Conservation (phyloP, 192 early-diverging fungal genomes). For the Gigaspora rosea region DNA sequence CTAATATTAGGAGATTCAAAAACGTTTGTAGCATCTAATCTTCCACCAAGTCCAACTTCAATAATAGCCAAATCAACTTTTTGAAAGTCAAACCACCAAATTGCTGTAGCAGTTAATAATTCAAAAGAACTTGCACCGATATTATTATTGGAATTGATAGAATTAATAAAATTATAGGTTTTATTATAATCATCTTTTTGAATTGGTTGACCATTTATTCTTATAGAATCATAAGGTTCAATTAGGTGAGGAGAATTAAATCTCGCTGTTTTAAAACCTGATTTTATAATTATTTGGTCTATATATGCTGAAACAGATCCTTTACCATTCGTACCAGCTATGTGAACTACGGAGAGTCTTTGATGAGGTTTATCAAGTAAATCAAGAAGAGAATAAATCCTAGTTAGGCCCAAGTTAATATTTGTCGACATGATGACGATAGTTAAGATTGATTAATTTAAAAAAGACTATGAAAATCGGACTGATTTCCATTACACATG, state of each 20-base stretch:
- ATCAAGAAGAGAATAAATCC: too few species aligned
- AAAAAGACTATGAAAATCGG: too few species aligned
- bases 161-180: slow-evolving; percentile 65
- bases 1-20: slow-evolving; percentile 64
- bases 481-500: too few species aligned
- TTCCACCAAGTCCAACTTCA: slow-evolving; percentile 83
- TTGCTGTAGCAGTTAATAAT: slow-evolving; percentile 54
- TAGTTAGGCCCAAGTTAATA: too few species aligned
- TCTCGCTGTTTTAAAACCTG: slow-evolving; percentile 65
- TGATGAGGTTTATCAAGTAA: slow-evolving; percentile 46
- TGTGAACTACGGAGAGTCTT: slow-evolving; percentile 60
- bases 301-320: slow-evolving; percentile 81
- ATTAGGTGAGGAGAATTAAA: slow-evolving; percentile 94
- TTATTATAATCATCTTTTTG: slow-evolving; percentile 71
- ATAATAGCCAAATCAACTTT: slow-evolving; percentile 73
- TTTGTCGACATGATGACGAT: too few species aligned
- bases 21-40: slow-evolving; percentile 83
- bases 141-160: slow-evolving; percentile 43
- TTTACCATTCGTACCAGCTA: slow-evolving; percentile 87
- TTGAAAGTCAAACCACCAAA: slow-evolving; percentile 57
- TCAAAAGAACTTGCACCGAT: slow-evolving; percentile 71
- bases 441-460: too few species aligned
- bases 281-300: slow-evolving; percentile 67
- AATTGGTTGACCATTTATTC: slow-evolving; percentile 84
- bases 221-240: slow-evolving; percentile 88